These are phyloP conservation scores for Echinosophora koreensis DNA, from an alignment of 306 rosid species.

Conservation along the genomic window DNA sequence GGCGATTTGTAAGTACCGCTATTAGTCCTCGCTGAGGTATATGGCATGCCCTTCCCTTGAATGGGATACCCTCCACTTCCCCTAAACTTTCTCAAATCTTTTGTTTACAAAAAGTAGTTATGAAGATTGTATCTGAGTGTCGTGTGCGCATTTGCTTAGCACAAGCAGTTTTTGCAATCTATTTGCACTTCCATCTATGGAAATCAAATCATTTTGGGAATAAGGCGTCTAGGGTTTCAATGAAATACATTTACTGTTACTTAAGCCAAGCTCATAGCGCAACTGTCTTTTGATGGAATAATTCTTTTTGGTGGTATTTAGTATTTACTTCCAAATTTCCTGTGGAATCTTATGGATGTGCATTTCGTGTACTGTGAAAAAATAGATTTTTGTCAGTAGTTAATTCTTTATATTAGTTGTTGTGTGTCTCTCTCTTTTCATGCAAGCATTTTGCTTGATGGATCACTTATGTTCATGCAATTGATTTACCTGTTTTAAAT, in stretches of 20 bases:
- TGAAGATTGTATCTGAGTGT: slow-evolving; percentile 3
- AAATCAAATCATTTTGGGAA: neutral
- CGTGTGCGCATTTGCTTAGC: neutral
- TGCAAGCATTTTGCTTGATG: slow-evolving; percentile 23
- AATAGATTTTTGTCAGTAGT: neutral
- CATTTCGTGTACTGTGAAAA: neutral
- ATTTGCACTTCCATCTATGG: neutral
- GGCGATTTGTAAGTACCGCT: too few relatives aligned
- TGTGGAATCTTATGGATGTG: slow-evolving; percentile 11
- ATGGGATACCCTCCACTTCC: neutral
- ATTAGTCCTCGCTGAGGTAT: too few relatives aligned
- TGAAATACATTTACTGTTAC: neutral
- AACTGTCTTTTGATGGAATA: neutral
- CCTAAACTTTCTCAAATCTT: too few relatives aligned
- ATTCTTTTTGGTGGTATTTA: neutral
- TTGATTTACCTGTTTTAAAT: neutral
- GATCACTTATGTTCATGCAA: slow-evolving; percentile 22
- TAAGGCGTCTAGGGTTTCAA: neutral
- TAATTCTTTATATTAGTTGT: neutral
- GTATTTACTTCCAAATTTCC: neutral
- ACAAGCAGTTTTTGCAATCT: neutral
- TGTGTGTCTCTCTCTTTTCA: neutral
- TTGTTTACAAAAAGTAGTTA: too few relatives aligned
- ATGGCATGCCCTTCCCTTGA: neutral
- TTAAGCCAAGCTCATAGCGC: neutral